These are phyloP conservation scores for Mortierella sp. DNA, from an alignment of 371 early-diverging fungal species.

Conservation along the genomic window DNA sequence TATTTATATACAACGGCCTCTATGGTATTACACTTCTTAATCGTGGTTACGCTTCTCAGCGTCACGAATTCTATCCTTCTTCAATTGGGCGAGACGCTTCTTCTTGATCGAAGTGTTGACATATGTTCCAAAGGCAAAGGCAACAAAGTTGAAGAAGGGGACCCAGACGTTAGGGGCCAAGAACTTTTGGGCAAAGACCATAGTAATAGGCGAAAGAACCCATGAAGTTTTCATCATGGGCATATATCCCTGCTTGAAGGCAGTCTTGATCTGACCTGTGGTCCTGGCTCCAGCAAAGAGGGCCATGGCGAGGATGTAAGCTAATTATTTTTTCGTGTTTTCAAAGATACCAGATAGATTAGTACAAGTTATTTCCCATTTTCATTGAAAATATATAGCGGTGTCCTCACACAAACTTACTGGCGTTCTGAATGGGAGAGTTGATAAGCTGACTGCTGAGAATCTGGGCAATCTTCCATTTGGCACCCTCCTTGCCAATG, in stretches of 20 bases:
- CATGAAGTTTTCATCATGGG: conserved; percentile 88
- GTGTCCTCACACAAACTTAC: conserved; percentile 56
- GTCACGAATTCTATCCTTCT: conserved; percentile 56
- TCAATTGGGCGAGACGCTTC: conserved; percentile 62
- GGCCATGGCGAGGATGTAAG: conserved; percentile 87
- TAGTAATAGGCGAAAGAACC: conserved; percentile 81
- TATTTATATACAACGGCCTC: neutral
- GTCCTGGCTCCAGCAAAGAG: conserved; percentile 80
- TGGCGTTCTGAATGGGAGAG: conserved; percentile 86
- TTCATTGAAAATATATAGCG: neutral
- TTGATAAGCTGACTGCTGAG: conserved; percentile 78
- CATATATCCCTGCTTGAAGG: conserved; percentile 72
- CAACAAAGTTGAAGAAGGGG: conserved; percentile 91
- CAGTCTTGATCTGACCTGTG: conserved; percentile 62
- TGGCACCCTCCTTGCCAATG: conserved; percentile 69
- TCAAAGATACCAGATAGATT: neutral
- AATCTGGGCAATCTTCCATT: conserved; percentile 73
- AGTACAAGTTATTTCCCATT: neutral
- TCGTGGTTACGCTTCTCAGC: conserved; percentile 40
- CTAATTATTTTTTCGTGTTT: conserved; percentile 57
- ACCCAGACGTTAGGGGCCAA: conserved; percentile 85
- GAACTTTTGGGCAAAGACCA: conserved; percentile 83
- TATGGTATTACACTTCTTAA: neutral
- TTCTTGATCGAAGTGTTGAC: conserved; percentile 84
- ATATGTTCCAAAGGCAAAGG: conserved; percentile 87